Percentiles rank a stretch among this genome's conserved stretches.
Conservation (phyloP, 2,329 filamentous ascomycete species). For the Pseudocercospora musae region DNA sequence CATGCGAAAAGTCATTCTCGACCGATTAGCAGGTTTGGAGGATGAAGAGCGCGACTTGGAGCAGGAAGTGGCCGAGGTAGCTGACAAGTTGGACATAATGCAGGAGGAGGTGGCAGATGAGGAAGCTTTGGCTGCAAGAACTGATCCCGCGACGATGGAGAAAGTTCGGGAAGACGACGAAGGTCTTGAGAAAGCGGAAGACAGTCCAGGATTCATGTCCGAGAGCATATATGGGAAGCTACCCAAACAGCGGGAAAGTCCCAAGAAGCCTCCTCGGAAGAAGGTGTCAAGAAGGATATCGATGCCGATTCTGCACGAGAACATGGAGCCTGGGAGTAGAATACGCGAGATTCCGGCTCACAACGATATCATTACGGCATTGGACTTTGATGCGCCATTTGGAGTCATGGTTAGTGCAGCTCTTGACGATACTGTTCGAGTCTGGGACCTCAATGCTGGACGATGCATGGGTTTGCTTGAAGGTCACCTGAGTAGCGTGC, state of each 20-base stretch:
- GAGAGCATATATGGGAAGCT: constrained; percentile 96
- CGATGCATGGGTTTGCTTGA: constrained; percentile 88
- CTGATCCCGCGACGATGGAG: constrained; percentile 42
- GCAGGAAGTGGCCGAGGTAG: constrained; percentile 67
- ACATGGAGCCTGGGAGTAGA: constrained; percentile 82
- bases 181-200: constrained; percentile 36
- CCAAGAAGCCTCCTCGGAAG: constrained; percentile 49
- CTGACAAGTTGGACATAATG: constrained; percentile 61
- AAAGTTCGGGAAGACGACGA: constrained; percentile 49
- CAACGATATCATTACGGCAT: constrained; percentile 77
- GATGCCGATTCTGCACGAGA: constrained; percentile 93
- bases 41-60: constrained; percentile 87
- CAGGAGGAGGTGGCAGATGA: constrained; percentile 57
- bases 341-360: constrained; percentile 90
- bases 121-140: constrained; percentile 44
- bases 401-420: constrained; percentile 91
- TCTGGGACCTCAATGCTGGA: constrained; percentile 94
- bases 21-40: constrained; percentile 79
- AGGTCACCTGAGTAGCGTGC: constrained; percentile 90
- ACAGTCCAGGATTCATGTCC: constrained; percentile 79
- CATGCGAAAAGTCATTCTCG: constrained; percentile 89
- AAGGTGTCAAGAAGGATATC: constrained; percentile 69
- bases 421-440: constrained; percentile 86
- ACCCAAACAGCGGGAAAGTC: constrained; percentile 47
- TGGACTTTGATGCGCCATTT: constrained; percentile 97